These are phyloP conservation scores for Aureoboletus auriporus DNA, from an alignment of 768 basidiomycete species.

Conservation along the genomic window DNA sequence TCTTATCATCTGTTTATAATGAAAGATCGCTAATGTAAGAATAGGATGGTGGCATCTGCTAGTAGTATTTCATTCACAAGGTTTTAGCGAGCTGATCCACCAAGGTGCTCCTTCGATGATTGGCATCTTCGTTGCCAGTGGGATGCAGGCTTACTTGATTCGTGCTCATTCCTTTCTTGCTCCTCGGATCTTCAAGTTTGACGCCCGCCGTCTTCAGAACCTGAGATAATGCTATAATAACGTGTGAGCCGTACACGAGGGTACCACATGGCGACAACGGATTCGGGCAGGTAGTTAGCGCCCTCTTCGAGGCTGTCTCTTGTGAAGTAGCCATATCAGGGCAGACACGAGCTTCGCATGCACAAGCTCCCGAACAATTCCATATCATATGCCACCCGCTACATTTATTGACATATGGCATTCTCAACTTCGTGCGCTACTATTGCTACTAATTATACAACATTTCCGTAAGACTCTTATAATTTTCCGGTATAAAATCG, in stretches of 20 bases:
- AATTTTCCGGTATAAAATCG: neutral
- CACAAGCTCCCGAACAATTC: neutral
- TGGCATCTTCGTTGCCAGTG: conserved; percentile 6
- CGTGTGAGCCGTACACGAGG: neutral
- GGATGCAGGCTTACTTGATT: neutral
- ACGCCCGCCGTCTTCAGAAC: neutral
- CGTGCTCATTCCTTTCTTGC: no score
- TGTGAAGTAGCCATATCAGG: neutral
- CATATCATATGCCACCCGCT: neutral
- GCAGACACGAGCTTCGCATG: neutral
- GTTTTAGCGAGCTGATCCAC: neutral
- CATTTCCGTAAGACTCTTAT: neutral
- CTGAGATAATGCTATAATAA: neutral
- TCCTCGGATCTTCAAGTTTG: neutral
- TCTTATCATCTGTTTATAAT: neutral
- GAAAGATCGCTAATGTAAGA: neutral
- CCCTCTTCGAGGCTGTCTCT: neutral
- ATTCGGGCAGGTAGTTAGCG: neutral
- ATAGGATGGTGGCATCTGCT: no score
- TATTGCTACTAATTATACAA: conserved; percentile 7
- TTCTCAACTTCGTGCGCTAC: neutral
- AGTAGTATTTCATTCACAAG: neutral
- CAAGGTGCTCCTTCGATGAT: no score
- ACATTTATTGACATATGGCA: conserved; percentile 6
- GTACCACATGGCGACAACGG: neutral